phyloP scores from a whole-genome alignment of 331 rosid species.

The Malus hybrid region DNA sequence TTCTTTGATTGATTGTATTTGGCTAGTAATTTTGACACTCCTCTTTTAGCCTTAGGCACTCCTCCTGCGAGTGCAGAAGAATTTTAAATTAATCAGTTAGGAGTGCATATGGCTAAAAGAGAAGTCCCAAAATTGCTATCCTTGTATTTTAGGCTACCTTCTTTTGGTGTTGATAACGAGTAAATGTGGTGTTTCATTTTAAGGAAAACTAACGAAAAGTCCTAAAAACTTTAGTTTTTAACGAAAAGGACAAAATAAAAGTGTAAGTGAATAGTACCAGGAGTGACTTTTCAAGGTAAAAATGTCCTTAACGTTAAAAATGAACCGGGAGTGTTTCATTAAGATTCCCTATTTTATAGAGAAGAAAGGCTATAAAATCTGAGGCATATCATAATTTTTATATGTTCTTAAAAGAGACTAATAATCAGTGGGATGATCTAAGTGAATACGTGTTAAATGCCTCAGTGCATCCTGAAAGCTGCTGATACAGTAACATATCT shows the following conservation, averaged over 20 bases:
- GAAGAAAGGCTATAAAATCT: neutral
- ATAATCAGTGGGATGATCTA: neutral
- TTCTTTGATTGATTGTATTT: neutral
- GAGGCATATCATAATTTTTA: neutral
- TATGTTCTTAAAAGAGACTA: neutral
- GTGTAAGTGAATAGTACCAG: no score
- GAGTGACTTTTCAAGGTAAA: no score
- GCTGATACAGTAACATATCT: constrained; percentile 24
- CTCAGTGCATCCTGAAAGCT: constrained; percentile 3
- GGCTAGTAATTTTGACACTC: neutral
- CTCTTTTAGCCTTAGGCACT: neutral
- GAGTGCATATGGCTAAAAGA: neutral
- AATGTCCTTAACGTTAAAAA: no score
- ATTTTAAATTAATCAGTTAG: neutral
- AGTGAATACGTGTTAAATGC: neutral
- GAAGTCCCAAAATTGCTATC: neutral
- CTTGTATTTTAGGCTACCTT: neutral
- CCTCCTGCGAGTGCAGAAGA: neutral
- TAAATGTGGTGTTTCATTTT: neutral
- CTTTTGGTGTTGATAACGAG: neutral
- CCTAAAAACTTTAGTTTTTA: no score
- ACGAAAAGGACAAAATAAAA: no score
- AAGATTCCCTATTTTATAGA: neutral
- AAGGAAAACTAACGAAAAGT: no score
- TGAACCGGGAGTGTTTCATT: no score